Evolutionary conservation across 2,329 filamentous ascomycete genomes (phyloP).

Genomic region (Calonectria pauciramosa): DNA sequence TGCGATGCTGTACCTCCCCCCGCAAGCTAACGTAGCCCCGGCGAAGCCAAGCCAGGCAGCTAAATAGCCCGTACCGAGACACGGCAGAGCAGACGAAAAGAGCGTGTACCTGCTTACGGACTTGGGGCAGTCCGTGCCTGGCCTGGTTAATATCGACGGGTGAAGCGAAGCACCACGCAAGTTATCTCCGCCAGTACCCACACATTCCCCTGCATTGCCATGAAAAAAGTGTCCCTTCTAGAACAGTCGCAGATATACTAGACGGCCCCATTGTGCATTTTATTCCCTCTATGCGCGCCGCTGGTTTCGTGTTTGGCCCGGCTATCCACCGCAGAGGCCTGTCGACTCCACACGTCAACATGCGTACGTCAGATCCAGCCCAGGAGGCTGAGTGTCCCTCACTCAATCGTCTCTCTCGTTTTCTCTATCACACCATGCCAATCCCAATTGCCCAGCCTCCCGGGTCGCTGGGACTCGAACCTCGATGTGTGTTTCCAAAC

Average conservation of each 20-base stretch:
- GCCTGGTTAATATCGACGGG: not conserved
- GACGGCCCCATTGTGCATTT: not conserved
- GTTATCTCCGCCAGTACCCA: not conserved
- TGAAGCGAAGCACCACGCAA: not conserved
- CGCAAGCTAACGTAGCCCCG: constrained; percentile 5
- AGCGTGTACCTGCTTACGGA: not conserved
- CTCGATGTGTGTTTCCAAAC: not conserved
- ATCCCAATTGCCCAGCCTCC: not conserved
- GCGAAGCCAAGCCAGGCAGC: constrained; percentile 8
- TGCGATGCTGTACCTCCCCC: not conserved
- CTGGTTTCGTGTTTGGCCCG: not conserved
- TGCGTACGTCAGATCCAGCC: constrained; percentile 19
- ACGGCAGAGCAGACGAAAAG: not conserved
- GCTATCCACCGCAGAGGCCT: not conserved
- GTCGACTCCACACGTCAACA: constrained; percentile 8
- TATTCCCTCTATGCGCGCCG: constrained; percentile 1
- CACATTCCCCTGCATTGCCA: not conserved
- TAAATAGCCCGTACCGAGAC: constrained; percentile 4
- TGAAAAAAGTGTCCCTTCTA: not conserved
- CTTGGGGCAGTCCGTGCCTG: not conserved
- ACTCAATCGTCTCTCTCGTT: not conserved
- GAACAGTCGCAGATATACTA: constrained; percentile 2
- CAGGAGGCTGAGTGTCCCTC: not conserved
- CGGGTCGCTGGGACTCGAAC: not conserved
- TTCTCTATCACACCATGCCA: not conserved